Evolutionary conservation across 495 filamentous ascomycete species (phyloP).

Genomic region (Aspergillus asperescens): DNA sequence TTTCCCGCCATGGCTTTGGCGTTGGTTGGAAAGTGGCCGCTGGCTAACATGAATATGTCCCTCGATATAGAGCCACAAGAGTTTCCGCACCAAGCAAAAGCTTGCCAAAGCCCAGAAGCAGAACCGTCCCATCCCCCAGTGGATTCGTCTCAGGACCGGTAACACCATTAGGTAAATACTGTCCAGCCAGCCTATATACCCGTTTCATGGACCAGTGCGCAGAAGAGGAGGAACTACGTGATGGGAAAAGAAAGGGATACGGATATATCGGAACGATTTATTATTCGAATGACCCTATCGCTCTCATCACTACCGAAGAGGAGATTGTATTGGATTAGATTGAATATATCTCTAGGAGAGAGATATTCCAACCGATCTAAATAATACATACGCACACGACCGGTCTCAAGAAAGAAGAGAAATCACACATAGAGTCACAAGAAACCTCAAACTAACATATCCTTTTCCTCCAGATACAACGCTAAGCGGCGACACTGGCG

Average conservation of each 20-base stretch:
- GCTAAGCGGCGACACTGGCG: slow-evolving; percentile 99
- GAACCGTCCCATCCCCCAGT: slow-evolving; percentile 99
- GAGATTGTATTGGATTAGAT: neutral
- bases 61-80: slow-evolving; percentile 80
- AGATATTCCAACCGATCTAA: too few species aligned
- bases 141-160: slow-evolving; percentile 95
- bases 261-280: neutral
- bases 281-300: neutral
- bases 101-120: slow-evolving; percentile 99
- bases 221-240: neutral
- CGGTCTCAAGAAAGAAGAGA: neutral
- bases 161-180: slow-evolving; percentile 92
- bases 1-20: neutral
- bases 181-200: neutral
- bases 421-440: neutral
- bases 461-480: slow-evolving; percentile 72
- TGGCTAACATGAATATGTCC: slow-evolving; percentile 21
- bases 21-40: neutral
- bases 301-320: neutral
- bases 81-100: slow-evolving; percentile 99
- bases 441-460: slow-evolving; percentile 20
- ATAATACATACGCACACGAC: neutral
- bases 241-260: neutral
- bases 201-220: neutral
- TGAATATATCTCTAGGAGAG: too few species aligned